phyloP scores from a whole-genome alignment of 225 moss, liverwort and hornwort species.

The Bryoerythrophyllum caledonicum region DNA sequence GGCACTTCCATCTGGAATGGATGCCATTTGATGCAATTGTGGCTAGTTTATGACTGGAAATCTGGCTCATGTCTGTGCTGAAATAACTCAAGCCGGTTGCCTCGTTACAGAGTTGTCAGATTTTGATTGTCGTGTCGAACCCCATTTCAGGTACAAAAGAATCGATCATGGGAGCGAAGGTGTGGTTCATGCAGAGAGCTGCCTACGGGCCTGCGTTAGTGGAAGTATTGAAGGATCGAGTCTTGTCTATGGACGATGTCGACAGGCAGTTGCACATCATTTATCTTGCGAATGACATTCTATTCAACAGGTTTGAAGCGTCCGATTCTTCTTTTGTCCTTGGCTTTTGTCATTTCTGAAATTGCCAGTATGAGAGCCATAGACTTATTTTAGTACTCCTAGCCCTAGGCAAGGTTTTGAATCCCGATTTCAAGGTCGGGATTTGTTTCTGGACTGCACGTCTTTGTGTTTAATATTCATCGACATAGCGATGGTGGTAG shows the following conservation, averaged over 20 bases:
- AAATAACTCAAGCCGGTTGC: neutral
- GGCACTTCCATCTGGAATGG: neutral
- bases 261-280: conserved; percentile 90
- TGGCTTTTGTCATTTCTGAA: conserved; percentile 11
- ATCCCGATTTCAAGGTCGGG: neutral
- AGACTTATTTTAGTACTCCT: no score
- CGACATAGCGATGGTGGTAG: neutral
- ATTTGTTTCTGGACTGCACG: neutral
- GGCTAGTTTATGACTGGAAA: conserved; percentile 4
- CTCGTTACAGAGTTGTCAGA: conserved; percentile 4
- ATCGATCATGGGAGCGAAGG: conserved; percentile 88
- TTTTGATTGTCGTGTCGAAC: neutral
- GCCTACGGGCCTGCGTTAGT: conserved; percentile 76
- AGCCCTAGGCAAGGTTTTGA: conserved; percentile 9
- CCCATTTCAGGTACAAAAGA: conserved; percentile 78
- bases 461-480: conserved; percentile 8
- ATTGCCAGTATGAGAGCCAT: neutral
- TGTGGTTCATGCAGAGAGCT: conserved; percentile 95
- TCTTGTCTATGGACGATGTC: conserved; percentile 83
- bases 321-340: conserved; percentile 13
- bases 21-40: neutral
- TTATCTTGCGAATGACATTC: conserved; percentile 92
- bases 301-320: conserved; percentile 77
- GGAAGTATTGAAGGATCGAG: conserved; percentile 80
- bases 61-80: neutral